Base-by-base conservation (phyloP, 176 grass and related monocot genomes). In the Oryza brachyantha region DNA sequence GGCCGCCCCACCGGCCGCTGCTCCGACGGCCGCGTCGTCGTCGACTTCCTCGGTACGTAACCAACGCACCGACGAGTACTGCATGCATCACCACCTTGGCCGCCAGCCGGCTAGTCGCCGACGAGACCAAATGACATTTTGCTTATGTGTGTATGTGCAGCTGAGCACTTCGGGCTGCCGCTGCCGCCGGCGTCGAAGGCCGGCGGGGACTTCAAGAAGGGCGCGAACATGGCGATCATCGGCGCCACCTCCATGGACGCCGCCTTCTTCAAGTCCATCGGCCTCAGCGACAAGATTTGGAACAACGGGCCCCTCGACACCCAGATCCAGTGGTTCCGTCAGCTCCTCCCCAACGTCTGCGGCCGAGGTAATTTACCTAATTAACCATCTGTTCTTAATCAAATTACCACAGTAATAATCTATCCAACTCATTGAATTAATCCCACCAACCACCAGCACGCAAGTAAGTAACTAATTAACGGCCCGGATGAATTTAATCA, bases 181-280 rank as follows among this genome's bases (percentile, higher is more conserved):
- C 65, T 93, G 57, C 84, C 28, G 39, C 78, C 78, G 45, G 81
- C 91, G 37, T 93, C 91, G 25, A 83, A 84, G 64, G 68, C 69
- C 69, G 68, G 78, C 35, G 84, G 79, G 6, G 77, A 86, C 86
- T 87, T 90, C 81, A 86, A 81, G 72, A 74, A 82, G 61, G 91
- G 91, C n/a, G 91, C 87, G 13, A 93, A 90, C 78, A 90, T 93
- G 78, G 91, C 91, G 0, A 81, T 90, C 77, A 93, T 89, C 72
- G 87, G 87, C 25, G 91, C 87, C 63, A 93, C 87, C 31, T 68
- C 82, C 35, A 81, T 93, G 68, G 61, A 58, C 70, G 67, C 32
- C 70, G 59, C 9, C 64, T 93, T 90, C 85, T 90, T 93, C 78
- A 28, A 62, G 37, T 74, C 77, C 62, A 84, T 78, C 72, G 88